Evolutionary conservation across 2,329 filamentous ascomycete genomes (phyloP).

Genomic region (Geosmithia flava): DNA sequence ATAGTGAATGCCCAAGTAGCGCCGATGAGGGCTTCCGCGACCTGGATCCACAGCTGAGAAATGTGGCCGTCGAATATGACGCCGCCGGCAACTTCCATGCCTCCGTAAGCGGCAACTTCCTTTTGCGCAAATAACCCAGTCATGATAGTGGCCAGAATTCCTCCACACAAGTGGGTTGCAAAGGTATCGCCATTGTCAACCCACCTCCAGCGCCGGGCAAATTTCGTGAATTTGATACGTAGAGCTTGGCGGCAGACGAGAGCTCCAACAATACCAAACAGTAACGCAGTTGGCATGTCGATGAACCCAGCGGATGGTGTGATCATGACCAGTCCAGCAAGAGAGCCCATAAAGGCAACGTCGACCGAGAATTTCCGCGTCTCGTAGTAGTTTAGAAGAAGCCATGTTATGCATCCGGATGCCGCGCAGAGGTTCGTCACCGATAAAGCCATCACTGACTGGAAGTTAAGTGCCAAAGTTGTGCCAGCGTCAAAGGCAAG

Average conservation of each 20-base stretch:
- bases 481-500: slow-evolving; percentile 7
- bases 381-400: slow-evolving; percentile 5
- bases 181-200: slow-evolving; percentile 8
- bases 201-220: slow-evolving; percentile 5
- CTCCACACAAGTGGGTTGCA: slow-evolving; percentile 7
- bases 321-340: slow-evolving; percentile 39
- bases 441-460: slow-evolving; percentile 7
- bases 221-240: slow-evolving; percentile 7
- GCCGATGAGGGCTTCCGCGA: slow-evolving; percentile 5
- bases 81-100: slow-evolving; percentile 5
- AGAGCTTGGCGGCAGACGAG: slow-evolving; percentile 29
- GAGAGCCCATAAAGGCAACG: slow-evolving; percentile 37
- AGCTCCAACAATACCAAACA: slow-evolving; percentile 33
- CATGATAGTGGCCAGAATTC: slow-evolving; percentile 6
- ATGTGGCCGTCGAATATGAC: slow-evolving; percentile 8
- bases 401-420: slow-evolving; percentile 6
- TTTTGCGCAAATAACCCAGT: slow-evolving; percentile 7
- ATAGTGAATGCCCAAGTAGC: slow-evolving; percentile 5
- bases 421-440: slow-evolving; percentile 7
- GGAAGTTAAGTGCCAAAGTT: slow-evolving; percentile 6
- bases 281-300: slow-evolving; percentile 32
- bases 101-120: slow-evolving; percentile 7
- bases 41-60: slow-evolving; percentile 6
- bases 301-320: slow-evolving; percentile 32
- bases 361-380: slow-evolving; percentile 28